phyloP scores from a whole-genome alignment of 2,329 filamentous ascomycete genomes.

The Hypocrella siamensis region DNA sequence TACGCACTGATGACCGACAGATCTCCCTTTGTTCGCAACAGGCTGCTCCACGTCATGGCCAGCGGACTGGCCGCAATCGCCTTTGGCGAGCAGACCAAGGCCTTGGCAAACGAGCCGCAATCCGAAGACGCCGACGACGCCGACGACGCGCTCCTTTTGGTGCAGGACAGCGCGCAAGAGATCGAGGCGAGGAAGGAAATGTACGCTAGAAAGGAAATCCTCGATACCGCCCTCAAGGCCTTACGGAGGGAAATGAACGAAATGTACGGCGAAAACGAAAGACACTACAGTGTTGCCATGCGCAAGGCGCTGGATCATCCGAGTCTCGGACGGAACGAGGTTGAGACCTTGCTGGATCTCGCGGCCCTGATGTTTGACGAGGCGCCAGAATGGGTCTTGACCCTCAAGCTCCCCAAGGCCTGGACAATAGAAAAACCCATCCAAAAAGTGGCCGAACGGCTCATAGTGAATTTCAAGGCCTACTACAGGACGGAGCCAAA shows the following conservation, averaged over 20 bases:
- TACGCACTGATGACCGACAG: slow-evolving; percentile 43
- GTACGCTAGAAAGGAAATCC: slow-evolving; percentile 49
- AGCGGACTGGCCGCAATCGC: slow-evolving; percentile 47
- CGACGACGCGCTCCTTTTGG: slow-evolving; percentile 20
- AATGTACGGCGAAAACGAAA: slow-evolving; percentile 20
- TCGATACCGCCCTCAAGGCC: slow-evolving; percentile 35
- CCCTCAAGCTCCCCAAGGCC: slow-evolving; percentile 22
- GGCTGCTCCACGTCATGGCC: slow-evolving; percentile 42
- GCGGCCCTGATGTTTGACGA: slow-evolving; percentile 31
- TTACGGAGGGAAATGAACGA: slow-evolving; percentile 27
- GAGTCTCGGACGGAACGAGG: slow-evolving; percentile 22
- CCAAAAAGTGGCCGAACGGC: slow-evolving; percentile 18
- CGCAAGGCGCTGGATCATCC: slow-evolving; percentile 25
- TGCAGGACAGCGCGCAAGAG: slow-evolving; percentile 26
- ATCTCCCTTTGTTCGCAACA: slow-evolving; percentile 46
- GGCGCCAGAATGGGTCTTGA: slow-evolving; percentile 24
- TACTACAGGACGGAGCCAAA: slow-evolving; percentile 21
- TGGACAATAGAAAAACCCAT: slow-evolving; percentile 22
- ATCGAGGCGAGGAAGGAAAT: slow-evolving; percentile 45
- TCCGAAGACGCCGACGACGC: slow-evolving; percentile 20
- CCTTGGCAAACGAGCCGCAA: slow-evolving; percentile 21
- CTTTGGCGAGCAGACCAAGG: slow-evolving; percentile 41
- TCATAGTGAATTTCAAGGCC: slow-evolving; percentile 22
- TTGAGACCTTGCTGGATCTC: slow-evolving; percentile 26
- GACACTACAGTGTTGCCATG: slow-evolving; percentile 24